These are phyloP conservation scores for Phytophthora megakarya DNA, from an alignment of 352 stramenopile genomes.

Conservation along the genomic window DNA sequence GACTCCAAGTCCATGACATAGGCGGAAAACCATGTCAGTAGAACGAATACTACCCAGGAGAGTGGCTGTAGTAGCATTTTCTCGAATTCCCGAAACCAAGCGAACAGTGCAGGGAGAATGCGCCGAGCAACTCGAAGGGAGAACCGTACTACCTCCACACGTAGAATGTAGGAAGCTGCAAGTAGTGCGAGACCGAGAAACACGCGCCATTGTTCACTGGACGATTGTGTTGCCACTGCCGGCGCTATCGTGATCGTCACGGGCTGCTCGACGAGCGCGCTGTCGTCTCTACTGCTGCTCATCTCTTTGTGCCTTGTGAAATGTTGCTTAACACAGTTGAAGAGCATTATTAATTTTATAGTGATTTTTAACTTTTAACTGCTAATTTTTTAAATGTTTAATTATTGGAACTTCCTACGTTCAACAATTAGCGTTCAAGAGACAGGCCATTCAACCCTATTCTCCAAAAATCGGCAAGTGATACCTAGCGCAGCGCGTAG, in stretches of 20 bases:
- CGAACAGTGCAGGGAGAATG: constrained; percentile 54
- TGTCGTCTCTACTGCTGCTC: constrained; percentile 21
- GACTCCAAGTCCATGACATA: constrained; percentile 69
- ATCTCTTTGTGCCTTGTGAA: constrained; percentile 9
- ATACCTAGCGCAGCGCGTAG: too few species aligned
- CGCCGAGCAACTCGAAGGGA: constrained; percentile 69
- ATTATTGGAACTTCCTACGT: too few species aligned
- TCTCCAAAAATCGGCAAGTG: too few species aligned
- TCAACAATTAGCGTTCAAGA: too few species aligned
- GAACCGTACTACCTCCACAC: constrained; percentile 79
- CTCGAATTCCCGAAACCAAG: constrained; percentile 87
- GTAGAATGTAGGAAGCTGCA: constrained; percentile 67
- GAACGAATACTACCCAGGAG: constrained; percentile 83
- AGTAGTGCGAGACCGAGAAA: constrained; percentile 79
- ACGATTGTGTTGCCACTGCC: constrained; percentile 18
- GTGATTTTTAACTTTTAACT: too few species aligned
- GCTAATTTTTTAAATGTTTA: too few species aligned
- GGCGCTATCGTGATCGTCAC: constrained; percentile 13
- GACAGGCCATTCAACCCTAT: too few species aligned
- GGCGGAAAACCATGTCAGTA: constrained; percentile 68
- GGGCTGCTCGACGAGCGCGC: constrained; percentile 21
- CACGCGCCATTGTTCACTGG: constrained; percentile 74
- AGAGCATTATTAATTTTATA: too few species aligned
- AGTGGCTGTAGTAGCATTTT: constrained; percentile 77
- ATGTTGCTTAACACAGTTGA: too few species aligned